phyloP scores from a whole-genome alignment of 1,284 basidiomycete species.

The Apiotrichum laibachii region DNA sequence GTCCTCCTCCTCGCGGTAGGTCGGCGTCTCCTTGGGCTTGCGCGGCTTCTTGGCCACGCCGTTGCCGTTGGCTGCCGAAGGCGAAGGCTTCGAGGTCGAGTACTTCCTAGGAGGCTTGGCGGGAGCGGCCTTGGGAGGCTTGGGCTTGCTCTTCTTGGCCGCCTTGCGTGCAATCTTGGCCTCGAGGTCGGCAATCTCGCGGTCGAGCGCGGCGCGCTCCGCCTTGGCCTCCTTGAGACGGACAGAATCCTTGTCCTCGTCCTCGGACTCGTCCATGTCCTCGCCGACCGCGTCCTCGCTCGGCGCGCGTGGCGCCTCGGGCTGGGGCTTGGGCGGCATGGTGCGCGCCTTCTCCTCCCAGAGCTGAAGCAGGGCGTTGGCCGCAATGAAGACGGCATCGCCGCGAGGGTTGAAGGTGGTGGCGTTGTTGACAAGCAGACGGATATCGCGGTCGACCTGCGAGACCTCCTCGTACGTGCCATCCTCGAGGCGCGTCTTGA shows the following conservation, averaged over 20 bases:
- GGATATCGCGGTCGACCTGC: constrained; percentile 86
- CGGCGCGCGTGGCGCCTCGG: constrained; percentile 39
- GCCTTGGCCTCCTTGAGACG: constrained; percentile 23
- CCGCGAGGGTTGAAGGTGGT: constrained; percentile 86
- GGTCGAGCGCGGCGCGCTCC: constrained; percentile 18
- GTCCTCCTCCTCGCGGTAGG: constrained; percentile 52
- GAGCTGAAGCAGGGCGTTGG: constrained; percentile 71
- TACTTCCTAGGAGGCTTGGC: constrained; percentile 54
- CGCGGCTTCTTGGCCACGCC: constrained; percentile 38
- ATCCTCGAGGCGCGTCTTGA: constrained; percentile 75
- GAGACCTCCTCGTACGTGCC: constrained; percentile 70
- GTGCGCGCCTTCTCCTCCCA: constrained; percentile 89
- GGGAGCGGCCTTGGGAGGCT: constrained; percentile 50
- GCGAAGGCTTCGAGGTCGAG: constrained; percentile 37
- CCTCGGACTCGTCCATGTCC: constrained; percentile 53
- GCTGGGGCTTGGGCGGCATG: constrained; percentile 60
- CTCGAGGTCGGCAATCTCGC: constrained; percentile 39
- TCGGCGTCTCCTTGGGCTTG: constrained; percentile 36
- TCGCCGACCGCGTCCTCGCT: constrained; percentile 56
- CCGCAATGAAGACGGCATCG: constrained; percentile 79
- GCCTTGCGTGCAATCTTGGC: constrained; percentile 27
- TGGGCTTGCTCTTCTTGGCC: constrained; percentile 20
- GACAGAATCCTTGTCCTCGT: constrained; percentile 49
- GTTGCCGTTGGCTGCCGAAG: constrained; percentile 32
- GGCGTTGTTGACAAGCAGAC: constrained; percentile 91